Evolutionary conservation across 306 rosid species (phyloP).

Genomic region (Styphnolobium japonicum): DNA sequence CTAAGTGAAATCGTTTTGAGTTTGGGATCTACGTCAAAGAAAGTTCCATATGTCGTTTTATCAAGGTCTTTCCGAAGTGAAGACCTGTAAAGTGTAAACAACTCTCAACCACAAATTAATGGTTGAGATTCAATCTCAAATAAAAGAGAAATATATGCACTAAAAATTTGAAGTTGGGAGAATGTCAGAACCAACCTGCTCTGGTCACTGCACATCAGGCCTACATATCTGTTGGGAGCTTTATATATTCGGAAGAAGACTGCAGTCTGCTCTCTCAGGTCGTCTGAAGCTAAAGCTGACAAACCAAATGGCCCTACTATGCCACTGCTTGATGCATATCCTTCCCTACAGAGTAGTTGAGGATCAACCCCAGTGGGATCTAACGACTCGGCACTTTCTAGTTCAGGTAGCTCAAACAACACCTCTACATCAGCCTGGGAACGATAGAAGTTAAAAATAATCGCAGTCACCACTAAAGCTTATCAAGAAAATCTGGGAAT

Average conservation of each 20-base stretch:
- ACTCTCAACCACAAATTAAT: neutral
- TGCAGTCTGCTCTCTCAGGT: slow-evolving; percentile 50
- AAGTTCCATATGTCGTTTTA: slow-evolving; percentile 54
- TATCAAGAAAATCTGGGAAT: neutral
- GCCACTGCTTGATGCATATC: slow-evolving; percentile 30
- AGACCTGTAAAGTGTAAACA: slow-evolving; percentile 37
- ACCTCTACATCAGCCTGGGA: slow-evolving; percentile 57
- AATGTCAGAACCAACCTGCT: slow-evolving; percentile 41
- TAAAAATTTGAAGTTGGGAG: neutral
- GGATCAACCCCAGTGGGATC: slow-evolving; percentile 38
- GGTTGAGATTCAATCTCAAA: neutral
- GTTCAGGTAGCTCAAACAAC: slow-evolving; percentile 31
- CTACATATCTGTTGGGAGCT: slow-evolving; percentile 34
- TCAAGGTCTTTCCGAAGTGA: slow-evolving; percentile 48
- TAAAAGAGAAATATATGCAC: neutral
- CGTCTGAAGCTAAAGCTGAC: slow-evolving; percentile 46
- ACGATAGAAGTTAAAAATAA: neutral
- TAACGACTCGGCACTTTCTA: slow-evolving; percentile 32
- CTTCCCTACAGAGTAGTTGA: slow-evolving; percentile 39
- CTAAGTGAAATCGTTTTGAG: slow-evolving; percentile 42
- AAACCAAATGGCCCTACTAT: slow-evolving; percentile 56
- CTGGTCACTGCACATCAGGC: slow-evolving; percentile 64
- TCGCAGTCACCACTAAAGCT: neutral
- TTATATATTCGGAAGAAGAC: slow-evolving; percentile 46
- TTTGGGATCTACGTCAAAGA: slow-evolving; percentile 34